phyloP scores from a whole-genome alignment of 192 early-diverging fungal species.

The Backusella morwellensis region DNA sequence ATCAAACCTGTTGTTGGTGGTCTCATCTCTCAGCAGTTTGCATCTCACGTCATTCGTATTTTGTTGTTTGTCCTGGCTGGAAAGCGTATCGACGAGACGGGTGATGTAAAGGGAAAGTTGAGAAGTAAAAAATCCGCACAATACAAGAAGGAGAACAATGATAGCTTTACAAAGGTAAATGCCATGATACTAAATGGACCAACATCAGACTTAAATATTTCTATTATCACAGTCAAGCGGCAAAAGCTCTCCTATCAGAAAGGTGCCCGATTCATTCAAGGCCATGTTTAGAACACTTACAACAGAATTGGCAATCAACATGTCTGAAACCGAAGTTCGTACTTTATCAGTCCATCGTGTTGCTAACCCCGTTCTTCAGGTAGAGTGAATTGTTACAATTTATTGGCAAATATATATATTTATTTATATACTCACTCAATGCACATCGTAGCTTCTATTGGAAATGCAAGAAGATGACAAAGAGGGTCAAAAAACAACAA shows the following conservation, averaged over 20 bases:
- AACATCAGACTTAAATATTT: too few species aligned
- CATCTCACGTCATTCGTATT: slow-evolving; percentile 73
- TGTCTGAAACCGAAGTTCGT: slow-evolving; percentile 52
- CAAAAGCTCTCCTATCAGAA: slow-evolving; percentile 38
- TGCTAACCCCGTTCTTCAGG: slow-evolving; percentile 81
- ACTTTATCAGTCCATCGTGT: slow-evolving; percentile 61
- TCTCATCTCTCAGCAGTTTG: slow-evolving; percentile 72
- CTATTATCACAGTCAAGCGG: background rate
- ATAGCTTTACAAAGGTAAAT: slow-evolving; percentile 32
- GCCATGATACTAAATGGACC: too few species aligned
- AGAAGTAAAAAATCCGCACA: slow-evolving; percentile 75
- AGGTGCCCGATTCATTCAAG: slow-evolving; percentile 66
- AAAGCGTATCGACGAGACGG: slow-evolving; percentile 48
- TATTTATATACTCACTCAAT: background rate
- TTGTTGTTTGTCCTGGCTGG: slow-evolving; percentile 70
- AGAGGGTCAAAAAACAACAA: slow-evolving; percentile 38
- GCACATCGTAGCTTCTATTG: slow-evolving; percentile 21
- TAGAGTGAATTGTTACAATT: slow-evolving; percentile 7
- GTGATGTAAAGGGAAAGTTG: slow-evolving; percentile 50
- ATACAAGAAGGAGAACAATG: slow-evolving; percentile 56
- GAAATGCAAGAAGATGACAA: slow-evolving; percentile 35
- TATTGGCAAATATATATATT: background rate
- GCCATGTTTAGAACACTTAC: slow-evolving; percentile 54
- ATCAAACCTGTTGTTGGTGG: slow-evolving; percentile 47
- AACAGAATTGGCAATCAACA: slow-evolving; percentile 43